These are phyloP conservation scores for Solanum piurae DNA, from an alignment of 257 asterid genomes.

Conservation along the genomic window DNA sequence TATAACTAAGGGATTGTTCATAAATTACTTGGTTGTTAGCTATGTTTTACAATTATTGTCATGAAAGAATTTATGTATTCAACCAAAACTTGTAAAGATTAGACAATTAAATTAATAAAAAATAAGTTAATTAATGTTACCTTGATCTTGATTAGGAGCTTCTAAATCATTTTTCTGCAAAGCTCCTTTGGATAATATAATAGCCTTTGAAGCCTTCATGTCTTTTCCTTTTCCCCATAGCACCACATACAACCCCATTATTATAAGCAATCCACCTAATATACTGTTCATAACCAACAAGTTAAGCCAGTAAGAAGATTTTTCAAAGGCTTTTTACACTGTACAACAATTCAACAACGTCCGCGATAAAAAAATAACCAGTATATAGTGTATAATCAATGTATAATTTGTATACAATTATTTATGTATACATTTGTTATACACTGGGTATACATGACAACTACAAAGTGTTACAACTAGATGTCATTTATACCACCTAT, in stretches of 20 bases:
- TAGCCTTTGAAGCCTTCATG: slow-evolving; percentile 1
- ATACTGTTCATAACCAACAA: slow-evolving; percentile 17
- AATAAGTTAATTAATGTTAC: neutral
- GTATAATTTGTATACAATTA: neutral
- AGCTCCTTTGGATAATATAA: neutral
- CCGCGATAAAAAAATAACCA: neutral
- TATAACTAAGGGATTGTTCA: neutral
- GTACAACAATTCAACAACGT: neutral
- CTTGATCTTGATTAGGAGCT: neutral
- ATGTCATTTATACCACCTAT: neutral
- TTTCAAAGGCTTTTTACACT: neutral
- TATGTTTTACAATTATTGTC: neutral
- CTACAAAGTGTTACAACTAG: neutral
- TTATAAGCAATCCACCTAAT: slow-evolving; percentile 36
- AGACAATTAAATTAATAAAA: neutral
- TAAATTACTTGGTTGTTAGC: neutral
- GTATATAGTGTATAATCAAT: neutral
- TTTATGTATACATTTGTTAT: neutral
- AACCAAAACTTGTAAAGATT: neutral
- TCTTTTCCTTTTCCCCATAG: slow-evolving; percentile 46
- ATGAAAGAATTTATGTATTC: neutral
- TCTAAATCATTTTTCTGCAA: slow-evolving; percentile 1
- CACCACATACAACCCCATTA: slow-evolving; percentile 36
- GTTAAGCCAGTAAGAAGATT: neutral
- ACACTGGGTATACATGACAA: neutral